These are phyloP conservation scores for Scenedesmus sp. DNA, from an alignment of 163 green algal species.

Conservation along the genomic window DNA sequence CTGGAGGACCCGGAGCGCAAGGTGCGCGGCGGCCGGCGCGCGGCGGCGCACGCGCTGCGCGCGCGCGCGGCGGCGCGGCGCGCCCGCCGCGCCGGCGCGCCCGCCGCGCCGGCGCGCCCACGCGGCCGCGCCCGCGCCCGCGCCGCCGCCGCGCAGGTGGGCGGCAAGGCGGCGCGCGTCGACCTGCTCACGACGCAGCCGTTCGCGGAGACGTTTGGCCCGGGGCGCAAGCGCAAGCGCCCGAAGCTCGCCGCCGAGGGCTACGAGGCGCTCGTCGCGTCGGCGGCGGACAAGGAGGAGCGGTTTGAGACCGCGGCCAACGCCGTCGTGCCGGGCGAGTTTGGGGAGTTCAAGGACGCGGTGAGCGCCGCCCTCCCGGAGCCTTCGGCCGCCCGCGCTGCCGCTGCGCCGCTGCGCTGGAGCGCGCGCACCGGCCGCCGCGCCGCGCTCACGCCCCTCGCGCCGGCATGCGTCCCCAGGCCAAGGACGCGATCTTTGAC, in stretches of 20 bases:
- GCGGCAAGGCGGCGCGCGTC: constrained; percentile 60
- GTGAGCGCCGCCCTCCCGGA: too few species aligned
- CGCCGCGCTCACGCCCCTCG: too few species aligned
- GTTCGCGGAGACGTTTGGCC: constrained; percentile 91
- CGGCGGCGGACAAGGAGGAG: constrained; percentile 37
- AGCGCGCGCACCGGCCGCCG: too few species aligned
- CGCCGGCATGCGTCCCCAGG: too few species aligned
- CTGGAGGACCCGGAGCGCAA: constrained; percentile 91
- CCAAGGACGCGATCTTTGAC: constrained; percentile 81
- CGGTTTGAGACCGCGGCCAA: constrained; percentile 51
- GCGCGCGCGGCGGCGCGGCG: constrained; percentile 14
- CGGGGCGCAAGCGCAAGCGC: constrained; percentile 80
- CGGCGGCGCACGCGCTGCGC: too few species aligned
- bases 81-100: background rate
- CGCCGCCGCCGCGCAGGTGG: background rate
- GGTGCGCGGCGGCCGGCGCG: too few species aligned
- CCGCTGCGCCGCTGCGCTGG: too few species aligned
- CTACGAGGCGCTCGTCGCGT: constrained; percentile 64
- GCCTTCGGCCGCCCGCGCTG: too few species aligned
- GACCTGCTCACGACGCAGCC: constrained; percentile 84
- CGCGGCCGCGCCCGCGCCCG: constrained; percentile 1
- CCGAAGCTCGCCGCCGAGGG: constrained; percentile 84
- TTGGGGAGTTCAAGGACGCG: constrained; percentile 47
- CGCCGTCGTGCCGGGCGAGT: constrained; percentile 2
- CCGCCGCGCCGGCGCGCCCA: constrained; percentile 1